Conservation (phyloP, 495 filamentous ascomycete genomes). For the Neurospora africana region DNA sequence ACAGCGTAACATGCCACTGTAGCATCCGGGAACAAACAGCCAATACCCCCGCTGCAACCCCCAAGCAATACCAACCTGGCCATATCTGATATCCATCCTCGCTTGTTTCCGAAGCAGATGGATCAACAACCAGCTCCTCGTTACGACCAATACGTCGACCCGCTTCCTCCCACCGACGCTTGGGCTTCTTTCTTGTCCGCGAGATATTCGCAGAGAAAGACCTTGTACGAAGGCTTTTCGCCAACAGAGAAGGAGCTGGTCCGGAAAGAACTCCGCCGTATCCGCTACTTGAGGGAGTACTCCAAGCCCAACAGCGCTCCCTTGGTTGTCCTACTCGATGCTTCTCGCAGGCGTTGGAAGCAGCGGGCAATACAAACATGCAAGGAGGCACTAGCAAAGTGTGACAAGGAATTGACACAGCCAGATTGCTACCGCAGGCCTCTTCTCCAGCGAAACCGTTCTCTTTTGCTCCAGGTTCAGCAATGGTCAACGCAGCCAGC, state of each 20-base stretch:
- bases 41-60: neutral
- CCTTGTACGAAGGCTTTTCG: conserved; percentile 11
- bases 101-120: neutral
- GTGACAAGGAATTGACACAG: conserved; percentile 8
- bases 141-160: conserved; percentile 15
- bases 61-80: neutral
- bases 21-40: neutral
- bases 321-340: conserved; percentile 8
- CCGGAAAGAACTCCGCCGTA: conserved; percentile 17
- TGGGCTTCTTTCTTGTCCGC: conserved; percentile 17
- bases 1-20: neutral
- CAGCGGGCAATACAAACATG: conserved; percentile 2
- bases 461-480: conserved; percentile 13
- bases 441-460: conserved; percentile 5
- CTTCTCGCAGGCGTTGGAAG: conserved; percentile 12
- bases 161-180: conserved; percentile 12
- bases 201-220: conserved; percentile 10
- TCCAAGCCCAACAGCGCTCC: conserved; percentile 5
- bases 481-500: conserved; percentile 12
- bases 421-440: conserved; percentile 1
- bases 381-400: conserved; percentile 8
- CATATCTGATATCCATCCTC: neutral
- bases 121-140: neutral
- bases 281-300: conserved; percentile 13
- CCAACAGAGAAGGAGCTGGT: conserved; percentile 15